Evolutionary conservation across 371 early-diverging fungal species (phyloP), one percentile per base, ranked within the genome.

Genomic region (Zancudomyces culisetae): DNA sequence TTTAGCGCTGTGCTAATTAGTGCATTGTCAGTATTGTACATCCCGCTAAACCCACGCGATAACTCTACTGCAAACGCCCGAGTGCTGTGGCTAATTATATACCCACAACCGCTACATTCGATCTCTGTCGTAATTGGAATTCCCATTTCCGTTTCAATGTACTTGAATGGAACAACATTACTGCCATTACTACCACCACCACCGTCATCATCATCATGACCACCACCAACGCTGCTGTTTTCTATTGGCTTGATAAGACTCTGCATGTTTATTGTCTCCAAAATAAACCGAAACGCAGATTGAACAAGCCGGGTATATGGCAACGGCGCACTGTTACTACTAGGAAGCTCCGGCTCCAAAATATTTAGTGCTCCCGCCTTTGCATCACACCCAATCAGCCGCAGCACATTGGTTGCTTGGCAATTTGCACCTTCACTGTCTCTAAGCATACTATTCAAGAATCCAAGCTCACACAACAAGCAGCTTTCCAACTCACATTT

Each of bases 381-480:
- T 0, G 85, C 84, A 24, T 84, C 77, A 3, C 78, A 80, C 47
- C 78, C 76, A 55, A 95, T 80, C 0, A 82, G 85, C 0, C 81
- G 64, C 45, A 92, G 67, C 45, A 93, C 86, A 59, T 89, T 91
- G 4, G 87, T 74, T 2, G 96, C 96, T 51, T 93, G 93, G 61
- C 96, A 95, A 54, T 92, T 95, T 35, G 79, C 77, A 3, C 94
- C 94, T 23, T 78, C 71, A 1, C 89, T 80, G 26, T 81, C 82
- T 51, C 87, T 85, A 22, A 95, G 69, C 91, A 90, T 90, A 0
- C 84, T 70, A 59, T 88, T 89, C 53, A 95, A 57, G 52, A 90
- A 87, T 0, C 90, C 92, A 18, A 93, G 72, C 54, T 95, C 93
- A 65, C 96, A 95, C 1, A 77, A 62, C 45, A 95, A 60, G 46